Evolutionary conservation across 2,329 filamentous ascomycete species (phyloP), one percentile per base, ranked within the genome.

Genomic region (Arthrinium puccinioides): DNA sequence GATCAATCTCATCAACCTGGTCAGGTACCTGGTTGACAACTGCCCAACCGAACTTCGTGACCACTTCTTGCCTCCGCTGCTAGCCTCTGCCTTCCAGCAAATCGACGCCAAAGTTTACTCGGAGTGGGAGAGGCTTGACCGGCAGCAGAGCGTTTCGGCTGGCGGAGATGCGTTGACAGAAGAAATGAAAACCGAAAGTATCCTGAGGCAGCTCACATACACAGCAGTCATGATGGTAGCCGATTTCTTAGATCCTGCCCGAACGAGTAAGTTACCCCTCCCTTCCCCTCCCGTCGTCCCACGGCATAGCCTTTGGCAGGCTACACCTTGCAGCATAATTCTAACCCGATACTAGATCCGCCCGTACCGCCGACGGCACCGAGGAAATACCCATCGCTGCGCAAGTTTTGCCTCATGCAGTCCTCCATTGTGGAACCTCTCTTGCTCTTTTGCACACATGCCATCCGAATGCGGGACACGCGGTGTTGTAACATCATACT

Each of bases 101-200:
- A 82, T 96, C 59, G 87, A 97, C 54, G 68, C 72, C 27, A 97
- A 97, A 63, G 85, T 97, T 45, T 84, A 79, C 23, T 70, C 75
- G 0, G 90, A 97, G 57, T 98, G 92, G 92, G 77, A 82, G 43
- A 77, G 78, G 46, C 78, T 96, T 40, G 76, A 81, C 54, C 64
- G 73, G 44, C 66, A 77, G 44, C 74, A 84, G 48, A 67, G 65
- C 15, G 66, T 79, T 10, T 73, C 75, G 28, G 74, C 81, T 2
- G 81, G 81, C 4, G 81, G 82, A 15, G 87, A 89, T 38, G 85
- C 86, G 42, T 66, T 98, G 37, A 86, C 85, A 2, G 88, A 96
- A 48, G 92, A 98, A 64, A 98, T 98, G 92, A 95, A 96, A 62
- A 82, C 87, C 6, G 92, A 98, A 59, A 97, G 90, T 54, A 94